These are phyloP conservation scores for Diplodia intermedia DNA, from an alignment of 2,329 filamentous ascomycete species.

Conservation along the genomic window DNA sequence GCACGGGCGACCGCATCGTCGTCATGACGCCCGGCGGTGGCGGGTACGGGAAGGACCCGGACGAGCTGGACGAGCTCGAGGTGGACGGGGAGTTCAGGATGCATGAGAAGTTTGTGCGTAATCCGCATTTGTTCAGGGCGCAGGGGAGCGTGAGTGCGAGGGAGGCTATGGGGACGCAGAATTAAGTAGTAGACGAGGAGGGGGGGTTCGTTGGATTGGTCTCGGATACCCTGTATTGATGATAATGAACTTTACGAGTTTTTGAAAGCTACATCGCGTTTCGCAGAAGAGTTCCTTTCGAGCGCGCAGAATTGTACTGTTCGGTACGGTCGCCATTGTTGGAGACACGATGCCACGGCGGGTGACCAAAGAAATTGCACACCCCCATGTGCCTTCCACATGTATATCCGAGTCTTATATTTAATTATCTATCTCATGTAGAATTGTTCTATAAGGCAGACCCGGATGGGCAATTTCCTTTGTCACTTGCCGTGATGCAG, in stretches of 20 bases:
- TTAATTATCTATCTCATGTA: no score
- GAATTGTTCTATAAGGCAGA: no score
- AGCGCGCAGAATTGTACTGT: no score
- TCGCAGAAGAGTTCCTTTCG: no score
- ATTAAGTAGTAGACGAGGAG: neutral
- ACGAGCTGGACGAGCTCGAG: neutral
- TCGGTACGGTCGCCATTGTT: neutral
- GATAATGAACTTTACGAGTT: slow-evolving; percentile 2
- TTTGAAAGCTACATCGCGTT: neutral
- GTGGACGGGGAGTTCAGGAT: slow-evolving; percentile 21
- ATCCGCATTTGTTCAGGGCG: slow-evolving; percentile 30
- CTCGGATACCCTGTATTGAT: neutral
- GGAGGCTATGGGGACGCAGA: slow-evolving; percentile 29
- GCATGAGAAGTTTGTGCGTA: slow-evolving; percentile 29
- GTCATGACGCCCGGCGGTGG: slow-evolving; percentile 80
- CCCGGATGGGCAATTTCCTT: no score
- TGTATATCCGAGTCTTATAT: no score
- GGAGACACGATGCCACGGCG: no score
- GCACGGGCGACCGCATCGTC: slow-evolving; percentile 77
- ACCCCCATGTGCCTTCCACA: no score
- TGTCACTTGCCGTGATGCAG: no score
- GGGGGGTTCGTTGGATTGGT: neutral
- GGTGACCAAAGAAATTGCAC: no score
- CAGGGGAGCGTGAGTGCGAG: slow-evolving; percentile 31
- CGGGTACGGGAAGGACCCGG: slow-evolving; percentile 66